Evolutionary conservation across 805 yeast species (phyloP), one percentile per base, ranked within the genome.

Genomic region (Wickerhamomyces sydowiorum): DNA sequence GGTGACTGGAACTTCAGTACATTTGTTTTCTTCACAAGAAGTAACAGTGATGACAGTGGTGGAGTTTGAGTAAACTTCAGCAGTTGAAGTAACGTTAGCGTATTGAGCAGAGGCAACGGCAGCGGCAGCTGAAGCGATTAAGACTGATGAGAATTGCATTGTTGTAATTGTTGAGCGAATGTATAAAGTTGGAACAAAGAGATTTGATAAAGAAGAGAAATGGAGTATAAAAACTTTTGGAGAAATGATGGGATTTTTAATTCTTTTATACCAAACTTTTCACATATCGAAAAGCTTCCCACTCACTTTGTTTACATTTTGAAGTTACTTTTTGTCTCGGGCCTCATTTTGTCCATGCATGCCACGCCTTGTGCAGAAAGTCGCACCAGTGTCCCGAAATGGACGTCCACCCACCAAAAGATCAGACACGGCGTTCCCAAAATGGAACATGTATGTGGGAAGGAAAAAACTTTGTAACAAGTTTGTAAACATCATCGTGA

Each of bases 81-180:
- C 66, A 41, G 61, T 47, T 32, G 53, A 43, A 40, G 52, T 57
- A 39, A 45, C 38, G 53, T 54, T 49, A 40, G 44, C 51, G 53
- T 47, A 48, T 41, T 46, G 52, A 42, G 64, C 58, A 40, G 59
- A 36, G 35, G 59, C 56, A 28, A 50, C 56, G 44, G 61, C 45
- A 42, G 57, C 56, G 36, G 49, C 49, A 40, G 57, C 59, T 44
- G 59, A 54, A 41, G 23, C 35, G 20, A 48, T 46, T 54, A 58
- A 44, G 42, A 52, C 52, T 53, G 48, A 43, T 52, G 54, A 54
- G 68, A 62, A 59, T 62, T 61, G 62, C 65, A 64, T 62, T 58
- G 45, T 53, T 38, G 30, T 47, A 21, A 36, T 41, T 45, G 40
- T 40, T 47, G 53, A 53, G 61, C 57, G 60, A 55, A 40, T 45